Evolutionary conservation across 768 basidiomycete genomes (phyloP).

Genomic region (Multifurca ochricompacta): DNA sequence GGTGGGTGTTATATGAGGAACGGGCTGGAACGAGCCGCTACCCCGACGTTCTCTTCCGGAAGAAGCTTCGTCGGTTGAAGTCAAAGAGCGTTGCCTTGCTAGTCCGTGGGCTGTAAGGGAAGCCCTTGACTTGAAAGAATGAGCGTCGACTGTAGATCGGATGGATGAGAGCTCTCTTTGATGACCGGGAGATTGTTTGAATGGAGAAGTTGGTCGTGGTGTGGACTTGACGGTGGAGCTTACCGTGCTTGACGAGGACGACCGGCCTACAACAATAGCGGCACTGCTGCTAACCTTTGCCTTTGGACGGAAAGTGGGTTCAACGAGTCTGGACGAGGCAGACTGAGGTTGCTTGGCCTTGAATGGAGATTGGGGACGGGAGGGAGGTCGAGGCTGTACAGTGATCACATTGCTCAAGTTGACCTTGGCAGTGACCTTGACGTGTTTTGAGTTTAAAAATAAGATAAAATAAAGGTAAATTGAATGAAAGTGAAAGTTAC

Average conservation of each 20-base stretch:
- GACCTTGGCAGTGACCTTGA: constrained; percentile 48
- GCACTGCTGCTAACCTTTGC: constrained; percentile 57
- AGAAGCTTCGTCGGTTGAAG: constrained; percentile 21
- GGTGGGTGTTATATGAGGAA: constrained; percentile 18
- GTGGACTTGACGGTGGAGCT: constrained; percentile 22
- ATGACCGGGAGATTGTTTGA: constrained; percentile 11
- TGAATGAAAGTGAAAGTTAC: not conserved
- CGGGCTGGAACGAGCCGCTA: constrained; percentile 25
- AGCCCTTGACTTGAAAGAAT: constrained; percentile 22
- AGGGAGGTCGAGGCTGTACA: constrained; percentile 25
- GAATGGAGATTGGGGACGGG: constrained; percentile 44
- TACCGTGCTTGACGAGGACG: constrained; percentile 23
- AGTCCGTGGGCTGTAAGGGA: constrained; percentile 17
- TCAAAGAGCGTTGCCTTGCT: constrained; percentile 28
- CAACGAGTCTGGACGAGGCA: constrained; percentile 21
- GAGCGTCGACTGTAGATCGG: constrained; percentile 22
- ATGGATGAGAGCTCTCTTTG: constrained; percentile 6
- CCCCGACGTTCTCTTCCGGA: constrained; percentile 21
- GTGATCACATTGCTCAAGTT: constrained; percentile 30
- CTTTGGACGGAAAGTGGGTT: constrained; percentile 35
- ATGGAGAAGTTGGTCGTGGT: constrained; percentile 21
- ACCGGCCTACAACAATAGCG: constrained; percentile 24
- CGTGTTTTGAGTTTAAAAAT: not conserved
- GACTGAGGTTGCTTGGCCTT: constrained; percentile 30
- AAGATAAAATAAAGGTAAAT: not conserved